Conservation (phyloP, 192 early-diverging fungal genomes). For the Coemansia sp. region DNA sequence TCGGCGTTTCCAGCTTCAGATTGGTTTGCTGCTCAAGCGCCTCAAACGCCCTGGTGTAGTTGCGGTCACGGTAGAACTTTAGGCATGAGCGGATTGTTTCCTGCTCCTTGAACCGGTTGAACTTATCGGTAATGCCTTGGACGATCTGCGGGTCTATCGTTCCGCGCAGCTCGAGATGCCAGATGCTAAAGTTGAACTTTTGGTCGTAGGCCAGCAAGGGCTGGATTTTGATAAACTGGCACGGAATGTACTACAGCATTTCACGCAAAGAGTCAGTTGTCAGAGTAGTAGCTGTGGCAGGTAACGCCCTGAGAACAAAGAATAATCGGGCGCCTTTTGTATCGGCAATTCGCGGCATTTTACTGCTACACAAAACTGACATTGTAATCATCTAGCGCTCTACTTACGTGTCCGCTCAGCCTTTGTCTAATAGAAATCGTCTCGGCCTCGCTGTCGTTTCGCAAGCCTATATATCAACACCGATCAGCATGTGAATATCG, state of each 20-base stretch:
- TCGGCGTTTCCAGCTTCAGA: constrained; percentile 73
- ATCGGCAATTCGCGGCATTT: background rate
- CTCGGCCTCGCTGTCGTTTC: constrained; percentile 79
- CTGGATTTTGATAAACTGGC: constrained; percentile 91
- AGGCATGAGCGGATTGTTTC: constrained; percentile 82
- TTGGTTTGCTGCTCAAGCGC: constrained; percentile 62
- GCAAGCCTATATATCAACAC: constrained; percentile 43
- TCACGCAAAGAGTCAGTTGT: background rate
- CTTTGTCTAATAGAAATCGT: constrained; percentile 81
- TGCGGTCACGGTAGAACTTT: constrained; percentile 84
- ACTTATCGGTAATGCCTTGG: constrained; percentile 33
- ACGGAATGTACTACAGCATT: constrained; percentile 67
- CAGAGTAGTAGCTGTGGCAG: background rate
- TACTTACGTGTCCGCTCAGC: constrained; percentile 63
- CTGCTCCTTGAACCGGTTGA: constrained; percentile 66
- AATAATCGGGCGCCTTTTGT: background rate
- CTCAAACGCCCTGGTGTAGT: constrained; percentile 70
- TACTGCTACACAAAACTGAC: background rate
- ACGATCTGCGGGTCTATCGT: constrained; percentile 67
- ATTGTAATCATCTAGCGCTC: background rate
- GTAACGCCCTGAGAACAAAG: background rate
- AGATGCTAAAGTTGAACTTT: constrained; percentile 95
- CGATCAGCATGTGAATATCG: background rate
- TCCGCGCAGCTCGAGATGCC: constrained; percentile 89
- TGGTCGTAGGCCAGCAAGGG: constrained; percentile 87